A percentile compares a stretch with the other conserved stretches of the same genome.
phyloP scores from a whole-genome alignment of 2,329 filamentous ascomycete genomes.

The Curvularia verruculosa region DNA sequence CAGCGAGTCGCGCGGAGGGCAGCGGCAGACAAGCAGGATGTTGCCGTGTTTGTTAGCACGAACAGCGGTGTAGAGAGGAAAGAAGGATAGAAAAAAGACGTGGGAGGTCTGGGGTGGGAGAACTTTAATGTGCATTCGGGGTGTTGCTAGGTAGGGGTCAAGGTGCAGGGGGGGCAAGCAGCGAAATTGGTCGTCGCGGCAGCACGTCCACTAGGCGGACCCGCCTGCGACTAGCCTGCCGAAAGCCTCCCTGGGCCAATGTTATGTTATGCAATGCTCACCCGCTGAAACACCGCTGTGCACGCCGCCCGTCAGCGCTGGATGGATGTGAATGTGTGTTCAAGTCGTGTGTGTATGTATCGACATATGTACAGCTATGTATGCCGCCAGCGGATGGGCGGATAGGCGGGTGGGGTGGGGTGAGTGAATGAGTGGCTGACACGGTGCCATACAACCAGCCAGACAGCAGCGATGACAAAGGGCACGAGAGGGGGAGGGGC shows the following conservation, averaged over 20 bases:
- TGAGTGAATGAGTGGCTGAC: no score
- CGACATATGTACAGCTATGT: no score
- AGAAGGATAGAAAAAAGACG: constrained; percentile 39
- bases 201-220: constrained; percentile 41
- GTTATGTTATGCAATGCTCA: constrained; percentile 42
- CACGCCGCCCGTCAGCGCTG: constrained; percentile 15
- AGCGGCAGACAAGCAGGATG: constrained; percentile 38
- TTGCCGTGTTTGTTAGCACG: constrained; percentile 33
- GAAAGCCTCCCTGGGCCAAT: constrained; percentile 38
- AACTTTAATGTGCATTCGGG: constrained; percentile 45
- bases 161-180: constrained; percentile 34
- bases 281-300: constrained; percentile 39
- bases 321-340: no score
- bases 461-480: no score
- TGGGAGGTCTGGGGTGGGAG: constrained; percentile 37
- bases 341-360: no score
- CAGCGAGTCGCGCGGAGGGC: constrained; percentile 39
- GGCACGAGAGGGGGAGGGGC: background rate
- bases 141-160: constrained; percentile 44
- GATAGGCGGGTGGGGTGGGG: background rate
- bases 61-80: constrained; percentile 40
- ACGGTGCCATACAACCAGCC: no score
- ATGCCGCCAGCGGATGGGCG: no score
- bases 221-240: constrained; percentile 37
- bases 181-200: constrained; percentile 44